Evolutionary conservation across 176 grass and related monocot genomes (phyloP).

Genomic region (Ensete ventricosum): DNA sequence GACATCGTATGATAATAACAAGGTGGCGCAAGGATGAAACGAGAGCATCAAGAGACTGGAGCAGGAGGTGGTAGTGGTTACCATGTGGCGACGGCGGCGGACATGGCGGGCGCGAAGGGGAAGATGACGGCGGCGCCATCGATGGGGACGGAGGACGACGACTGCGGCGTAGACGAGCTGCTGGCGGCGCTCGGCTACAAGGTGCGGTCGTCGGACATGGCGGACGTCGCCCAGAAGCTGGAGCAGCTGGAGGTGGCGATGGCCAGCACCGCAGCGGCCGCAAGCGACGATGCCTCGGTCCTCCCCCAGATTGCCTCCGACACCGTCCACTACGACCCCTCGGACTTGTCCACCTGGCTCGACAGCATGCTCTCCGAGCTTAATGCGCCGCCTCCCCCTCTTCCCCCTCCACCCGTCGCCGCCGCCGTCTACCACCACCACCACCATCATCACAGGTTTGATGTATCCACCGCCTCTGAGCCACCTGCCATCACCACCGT

Average conservation of each 20-base stretch:
- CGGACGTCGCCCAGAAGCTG: conserved; percentile 11
- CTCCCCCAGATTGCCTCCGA: conserved; percentile 57
- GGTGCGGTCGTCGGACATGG: conserved; percentile 12
- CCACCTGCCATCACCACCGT: conserved; percentile 37
- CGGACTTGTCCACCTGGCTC: conserved; percentile 69
- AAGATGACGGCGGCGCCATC: neutral
- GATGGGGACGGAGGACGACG: neutral
- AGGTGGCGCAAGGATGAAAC: conserved; percentile 4
- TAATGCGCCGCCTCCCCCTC: conserved; percentile 53
- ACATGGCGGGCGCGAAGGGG: neutral
- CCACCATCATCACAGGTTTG: conserved; percentile 16
- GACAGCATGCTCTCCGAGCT: conserved; percentile 90
- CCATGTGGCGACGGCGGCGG: neutral
- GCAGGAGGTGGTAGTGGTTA: neutral
- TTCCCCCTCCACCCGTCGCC: conserved; percentile 21
- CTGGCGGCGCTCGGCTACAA: conserved; percentile 16
- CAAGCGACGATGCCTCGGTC: conserved; percentile 9
- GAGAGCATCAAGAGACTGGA: conserved; percentile 3
- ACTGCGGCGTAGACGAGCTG: conserved; percentile 13
- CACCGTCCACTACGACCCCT: conserved; percentile 80
- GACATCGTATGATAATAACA: neutral
- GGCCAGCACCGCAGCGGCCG: neutral
- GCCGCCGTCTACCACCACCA: conserved; percentile 17
- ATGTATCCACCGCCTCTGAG: conserved; percentile 24
- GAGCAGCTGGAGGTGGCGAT: conserved; percentile 12